Conservation (phyloP, 202 grass and related monocot genomes). For the Alloteropsis angusta region DNA sequence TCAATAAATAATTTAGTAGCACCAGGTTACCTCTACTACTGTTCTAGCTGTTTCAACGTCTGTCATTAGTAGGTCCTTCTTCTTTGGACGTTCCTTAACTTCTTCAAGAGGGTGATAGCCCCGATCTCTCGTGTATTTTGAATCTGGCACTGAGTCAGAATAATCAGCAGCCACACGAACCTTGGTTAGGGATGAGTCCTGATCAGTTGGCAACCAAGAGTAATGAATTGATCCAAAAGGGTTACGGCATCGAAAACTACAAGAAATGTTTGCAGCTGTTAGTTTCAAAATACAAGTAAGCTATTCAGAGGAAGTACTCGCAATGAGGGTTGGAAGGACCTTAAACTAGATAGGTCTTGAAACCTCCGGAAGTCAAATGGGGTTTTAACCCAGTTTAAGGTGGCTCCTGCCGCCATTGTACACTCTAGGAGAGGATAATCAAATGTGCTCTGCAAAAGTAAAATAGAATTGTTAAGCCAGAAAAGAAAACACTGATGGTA, state of each 20-base stretch:
- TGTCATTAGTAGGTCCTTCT: constrained; percentile 69
- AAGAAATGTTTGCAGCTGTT: constrained; percentile 10
- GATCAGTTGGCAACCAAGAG: constrained; percentile 41
- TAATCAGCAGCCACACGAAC: constrained; percentile 87
- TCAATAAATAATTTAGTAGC: constrained; percentile 11
- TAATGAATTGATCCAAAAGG: constrained; percentile 52
- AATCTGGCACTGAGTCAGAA: constrained; percentile 82
- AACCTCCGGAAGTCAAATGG: constrained; percentile 37
- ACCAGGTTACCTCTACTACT: constrained; percentile 63
- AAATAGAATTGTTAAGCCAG: not conserved
- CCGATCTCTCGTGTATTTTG: constrained; percentile 44
- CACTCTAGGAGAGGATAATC: not conserved
- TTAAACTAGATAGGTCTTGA: constrained; percentile 46
- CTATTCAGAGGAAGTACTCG: not conserved
- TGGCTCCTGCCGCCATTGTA: constrained; percentile 39
- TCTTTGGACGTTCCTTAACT: constrained; percentile 74
- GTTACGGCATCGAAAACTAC: constrained; percentile 55
- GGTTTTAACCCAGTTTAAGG: constrained; percentile 44
- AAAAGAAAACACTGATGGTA: not conserved
- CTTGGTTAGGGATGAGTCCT: constrained; percentile 43
- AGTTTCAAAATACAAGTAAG: not conserved
- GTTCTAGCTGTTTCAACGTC: constrained; percentile 90
- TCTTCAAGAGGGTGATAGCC: constrained; percentile 98
- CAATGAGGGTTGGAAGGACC: constrained; percentile 27
- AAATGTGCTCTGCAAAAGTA: constrained; percentile 19